These are phyloP conservation scores for Sporobolus alterniflorus DNA, from an alignment of 202 grass and related monocot genomes.

Conservation along the genomic window DNA sequence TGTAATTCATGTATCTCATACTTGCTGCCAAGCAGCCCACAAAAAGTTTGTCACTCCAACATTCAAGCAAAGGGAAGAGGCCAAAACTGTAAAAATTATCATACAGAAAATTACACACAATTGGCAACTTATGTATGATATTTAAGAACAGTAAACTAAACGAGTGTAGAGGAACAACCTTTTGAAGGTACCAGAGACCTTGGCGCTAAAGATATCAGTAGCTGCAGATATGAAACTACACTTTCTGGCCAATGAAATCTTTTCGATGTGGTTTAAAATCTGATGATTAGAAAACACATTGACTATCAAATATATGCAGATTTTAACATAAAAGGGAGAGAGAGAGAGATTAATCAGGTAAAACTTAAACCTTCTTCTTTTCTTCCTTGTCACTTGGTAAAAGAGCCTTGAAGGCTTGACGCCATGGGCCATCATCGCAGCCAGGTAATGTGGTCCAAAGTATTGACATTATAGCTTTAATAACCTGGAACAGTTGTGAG, in stretches of 20 bases:
- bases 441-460: slow-evolving; percentile 77
- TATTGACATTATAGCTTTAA: slow-evolving; percentile 94
- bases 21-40: neutral
- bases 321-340: neutral
- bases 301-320: slow-evolving; percentile 25
- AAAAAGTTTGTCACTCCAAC: neutral
- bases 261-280: slow-evolving; percentile 88
- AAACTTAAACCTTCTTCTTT: slow-evolving; percentile 76
- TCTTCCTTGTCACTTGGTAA: slow-evolving; percentile 86
- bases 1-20: neutral
- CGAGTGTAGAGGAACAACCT: slow-evolving; percentile 55
- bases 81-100: neutral
- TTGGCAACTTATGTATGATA: neutral
- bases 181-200: slow-evolving; percentile 98
- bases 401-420: slow-evolving; percentile 90
- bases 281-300: slow-evolving; percentile 38
- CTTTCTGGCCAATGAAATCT: slow-evolving; percentile 83
- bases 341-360: neutral
- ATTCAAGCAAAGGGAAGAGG: neutral
- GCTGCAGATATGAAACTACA: slow-evolving; percentile 83
- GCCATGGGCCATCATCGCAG: slow-evolving; percentile 79
- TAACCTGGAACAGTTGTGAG: slow-evolving; percentile 55
- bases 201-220: slow-evolving; percentile 87
- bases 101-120: neutral
- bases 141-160: slow-evolving; percentile 28